These are phyloP conservation scores for Neonectria hederae DNA, from an alignment of 2,329 filamentous ascomycete species.

Conservation along the genomic window DNA sequence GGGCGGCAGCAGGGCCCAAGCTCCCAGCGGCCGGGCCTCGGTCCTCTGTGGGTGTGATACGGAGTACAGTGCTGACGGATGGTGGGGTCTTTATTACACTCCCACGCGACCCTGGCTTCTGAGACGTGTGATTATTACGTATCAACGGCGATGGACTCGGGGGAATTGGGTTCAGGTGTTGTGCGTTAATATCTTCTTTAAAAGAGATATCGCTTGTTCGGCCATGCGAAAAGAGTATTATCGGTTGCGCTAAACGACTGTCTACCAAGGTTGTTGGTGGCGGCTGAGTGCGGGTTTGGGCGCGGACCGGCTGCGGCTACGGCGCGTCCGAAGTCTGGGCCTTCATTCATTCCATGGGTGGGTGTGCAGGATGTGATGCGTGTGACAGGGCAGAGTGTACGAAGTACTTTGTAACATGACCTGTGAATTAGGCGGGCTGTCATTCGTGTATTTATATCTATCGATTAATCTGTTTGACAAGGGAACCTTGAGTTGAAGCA, in stretches of 20 bases:
- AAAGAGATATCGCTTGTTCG: too few species aligned
- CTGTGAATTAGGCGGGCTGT: neutral
- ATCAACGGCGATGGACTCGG: constrained; percentile 10
- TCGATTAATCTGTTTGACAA: neutral
- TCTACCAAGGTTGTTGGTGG: too few species aligned
- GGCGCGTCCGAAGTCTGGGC: neutral
- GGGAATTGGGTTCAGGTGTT: neutral
- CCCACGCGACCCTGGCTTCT: neutral
- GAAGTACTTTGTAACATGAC: neutral
- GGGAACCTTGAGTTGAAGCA: neutral
- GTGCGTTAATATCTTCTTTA: neutral
- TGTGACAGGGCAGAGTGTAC: neutral
- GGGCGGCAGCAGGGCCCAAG: neutral
- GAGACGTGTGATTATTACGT: constrained; percentile 3
- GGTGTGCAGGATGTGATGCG: too few species aligned
- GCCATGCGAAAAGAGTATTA: neutral
- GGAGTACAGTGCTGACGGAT: neutral
- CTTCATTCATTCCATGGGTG: too few species aligned
- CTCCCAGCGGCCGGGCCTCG: neutral
- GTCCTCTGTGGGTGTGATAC: neutral
- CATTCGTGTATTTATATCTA: neutral
- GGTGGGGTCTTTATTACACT: neutral
- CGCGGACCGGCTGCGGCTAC: neutral
- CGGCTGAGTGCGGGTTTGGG: too few species aligned
- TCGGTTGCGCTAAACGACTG: too few species aligned